Evolutionary conservation across 805 yeast genomes (phyloP).

Genomic region (Candida namnaoensis): DNA sequence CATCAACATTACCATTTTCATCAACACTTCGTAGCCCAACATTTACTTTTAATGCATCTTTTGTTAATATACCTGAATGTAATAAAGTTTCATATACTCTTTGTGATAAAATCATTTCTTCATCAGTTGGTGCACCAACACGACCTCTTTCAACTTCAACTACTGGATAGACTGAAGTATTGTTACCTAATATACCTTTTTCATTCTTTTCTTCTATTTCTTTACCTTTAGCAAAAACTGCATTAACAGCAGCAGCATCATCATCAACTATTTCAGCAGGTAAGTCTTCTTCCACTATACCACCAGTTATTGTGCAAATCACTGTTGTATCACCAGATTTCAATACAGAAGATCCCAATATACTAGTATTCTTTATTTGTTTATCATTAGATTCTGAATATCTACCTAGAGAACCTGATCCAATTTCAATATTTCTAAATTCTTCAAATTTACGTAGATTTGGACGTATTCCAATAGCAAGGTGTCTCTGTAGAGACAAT

Average conservation of each 20-base stretch:
- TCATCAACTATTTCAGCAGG: conserved; percentile 34
- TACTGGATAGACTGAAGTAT: conserved; percentile 53
- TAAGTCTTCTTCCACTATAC: conserved; percentile 46
- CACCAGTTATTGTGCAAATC: conserved; percentile 64
- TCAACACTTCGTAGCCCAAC: conserved; percentile 41
- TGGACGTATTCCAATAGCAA: conserved; percentile 71
- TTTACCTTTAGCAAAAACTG: conserved; percentile 24
- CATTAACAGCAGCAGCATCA: conserved; percentile 23
- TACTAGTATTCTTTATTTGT: conserved; percentile 20
- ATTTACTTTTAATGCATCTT: conserved; percentile 47
- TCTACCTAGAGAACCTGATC: conserved; percentile 29
- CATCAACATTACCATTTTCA: conserved; percentile 37
- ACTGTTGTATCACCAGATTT: conserved; percentile 68
- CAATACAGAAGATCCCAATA: conserved; percentile 62
- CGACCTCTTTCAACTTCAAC: conserved; percentile 74
- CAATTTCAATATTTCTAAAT: conserved; percentile 48
- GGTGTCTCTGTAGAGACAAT: conserved; percentile 68
- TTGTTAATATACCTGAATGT: conserved; percentile 45
- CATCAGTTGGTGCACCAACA: conserved; percentile 74
- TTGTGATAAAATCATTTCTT: conserved; percentile 73
- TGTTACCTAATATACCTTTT: conserved; percentile 18
- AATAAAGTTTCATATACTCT: conserved; percentile 49
- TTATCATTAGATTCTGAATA: conserved; percentile 20
- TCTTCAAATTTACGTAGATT: conserved; percentile 63
- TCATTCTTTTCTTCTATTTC: conserved; percentile 15